These are phyloP conservation scores for Arthrobotrys sphaeroides DNA, from an alignment of 2,329 filamentous ascomycete genomes.

Conservation along the genomic window DNA sequence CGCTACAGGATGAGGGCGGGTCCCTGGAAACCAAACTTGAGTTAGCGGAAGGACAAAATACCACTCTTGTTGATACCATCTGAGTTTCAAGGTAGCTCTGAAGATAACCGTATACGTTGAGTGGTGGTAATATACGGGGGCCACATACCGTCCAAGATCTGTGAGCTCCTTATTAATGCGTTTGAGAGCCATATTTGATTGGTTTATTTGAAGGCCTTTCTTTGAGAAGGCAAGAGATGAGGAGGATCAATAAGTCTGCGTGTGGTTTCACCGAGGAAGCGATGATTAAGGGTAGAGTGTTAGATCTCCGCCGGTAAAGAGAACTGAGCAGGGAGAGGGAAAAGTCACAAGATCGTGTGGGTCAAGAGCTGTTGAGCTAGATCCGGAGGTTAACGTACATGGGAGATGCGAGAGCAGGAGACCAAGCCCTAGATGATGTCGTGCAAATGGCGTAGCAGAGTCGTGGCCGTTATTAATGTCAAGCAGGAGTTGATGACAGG, in stretches of 20 bases:
- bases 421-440: background rate
- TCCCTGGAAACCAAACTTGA: conserved; percentile 71
- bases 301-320: background rate
- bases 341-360: conserved; percentile 33
- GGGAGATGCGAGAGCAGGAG: background rate
- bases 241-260: background rate
- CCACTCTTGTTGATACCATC: background rate
- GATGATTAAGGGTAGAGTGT: background rate
- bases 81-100: too few relatives aligned
- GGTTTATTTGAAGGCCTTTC: conserved; percentile 48
- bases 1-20: conserved; percentile 97
- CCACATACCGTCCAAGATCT: conserved; percentile 83
- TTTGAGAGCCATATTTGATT: conserved; percentile 79
- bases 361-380: conserved; percentile 4
- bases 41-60: conserved; percentile 55
- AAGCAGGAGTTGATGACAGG: background rate
- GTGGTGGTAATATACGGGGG: background rate
- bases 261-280: background rate
- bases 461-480: background rate
- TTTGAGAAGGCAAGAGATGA: conserved; percentile 19
- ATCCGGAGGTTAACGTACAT: conserved; percentile 6
- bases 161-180: conserved; percentile 94
- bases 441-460: background rate
- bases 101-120: background rate
- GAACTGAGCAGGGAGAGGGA: background rate